A percentile compares a stretch with the other conserved stretches of the same genome.
Evolutionary conservation across 805 yeast genomes (phyloP).

Genomic region (Metschnikowia continentalis): DNA sequence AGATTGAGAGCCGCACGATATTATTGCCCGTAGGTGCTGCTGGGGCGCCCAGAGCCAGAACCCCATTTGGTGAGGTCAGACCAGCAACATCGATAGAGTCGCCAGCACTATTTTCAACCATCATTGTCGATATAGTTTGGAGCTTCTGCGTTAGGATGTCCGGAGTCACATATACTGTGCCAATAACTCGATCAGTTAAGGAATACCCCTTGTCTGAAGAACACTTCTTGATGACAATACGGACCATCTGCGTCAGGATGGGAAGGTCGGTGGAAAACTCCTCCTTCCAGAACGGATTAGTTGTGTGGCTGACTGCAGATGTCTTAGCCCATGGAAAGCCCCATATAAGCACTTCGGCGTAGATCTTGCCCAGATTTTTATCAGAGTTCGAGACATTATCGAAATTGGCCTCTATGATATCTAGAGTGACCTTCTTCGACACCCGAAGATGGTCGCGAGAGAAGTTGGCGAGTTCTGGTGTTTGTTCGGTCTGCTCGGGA

Average conservation of each 20-base stretch:
- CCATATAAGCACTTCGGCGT: constrained; percentile 72
- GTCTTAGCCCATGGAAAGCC: constrained; percentile 76
- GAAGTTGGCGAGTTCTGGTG: constrained; percentile 10
- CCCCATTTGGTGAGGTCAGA: constrained; percentile 2
- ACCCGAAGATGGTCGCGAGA: constrained; percentile 43
- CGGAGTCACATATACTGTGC: constrained; percentile 52
- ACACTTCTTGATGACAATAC: constrained; percentile 42
- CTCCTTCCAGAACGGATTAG: constrained; percentile 81
- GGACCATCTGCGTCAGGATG: constrained; percentile 48
- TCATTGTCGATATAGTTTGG: constrained; percentile 31
- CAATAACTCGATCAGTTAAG: constrained; percentile 41
- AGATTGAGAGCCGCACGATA: constrained; percentile 44
- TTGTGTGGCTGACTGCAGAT: constrained; percentile 47
- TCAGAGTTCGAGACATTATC: constrained; percentile 19
- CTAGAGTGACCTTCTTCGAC: constrained; percentile 50
- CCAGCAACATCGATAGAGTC: constrained; percentile 20
- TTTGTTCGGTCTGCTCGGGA: neutral
- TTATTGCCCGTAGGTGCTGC: constrained; percentile 22
- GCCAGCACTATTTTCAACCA: constrained; percentile 24
- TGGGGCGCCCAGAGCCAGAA: neutral
- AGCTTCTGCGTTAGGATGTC: constrained; percentile 41
- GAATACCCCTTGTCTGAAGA: constrained; percentile 22
- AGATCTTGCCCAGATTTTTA: constrained; percentile 34
- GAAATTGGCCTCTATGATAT: constrained; percentile 63
- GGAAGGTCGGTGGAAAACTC: constrained; percentile 61